Evolutionary conservation across 2,329 filamentous ascomycete genomes (phyloP).

Genomic region (Coniella vitis): DNA sequence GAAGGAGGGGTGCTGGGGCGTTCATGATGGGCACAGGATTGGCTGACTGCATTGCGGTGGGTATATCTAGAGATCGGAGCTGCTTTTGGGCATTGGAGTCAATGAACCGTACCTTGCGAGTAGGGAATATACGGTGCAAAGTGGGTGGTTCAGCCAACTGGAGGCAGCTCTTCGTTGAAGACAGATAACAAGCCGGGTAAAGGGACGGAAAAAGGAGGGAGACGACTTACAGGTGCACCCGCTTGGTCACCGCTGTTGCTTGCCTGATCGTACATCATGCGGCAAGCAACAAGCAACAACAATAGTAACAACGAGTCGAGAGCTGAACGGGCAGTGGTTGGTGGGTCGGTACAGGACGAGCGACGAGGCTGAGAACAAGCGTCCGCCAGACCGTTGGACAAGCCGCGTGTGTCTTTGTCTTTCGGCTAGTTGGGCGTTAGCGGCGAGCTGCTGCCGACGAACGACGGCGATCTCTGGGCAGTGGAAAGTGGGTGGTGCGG

Average conservation of each 20-base stretch:
- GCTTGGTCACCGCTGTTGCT: constrained; percentile 13
- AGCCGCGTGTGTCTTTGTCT: no score
- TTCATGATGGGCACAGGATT: constrained; percentile 53
- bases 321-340: background rate
- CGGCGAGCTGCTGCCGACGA: no score
- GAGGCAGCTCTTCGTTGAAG: no score
- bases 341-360: background rate
- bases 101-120: no score
- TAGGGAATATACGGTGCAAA: no score
- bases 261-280: constrained; percentile 19
- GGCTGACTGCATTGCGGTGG: constrained; percentile 17
- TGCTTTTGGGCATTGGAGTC: constrained; percentile 6
- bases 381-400: no score
- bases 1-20: constrained; percentile 66
- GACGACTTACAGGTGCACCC: constrained; percentile 10
- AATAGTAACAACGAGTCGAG: constrained; percentile 2
- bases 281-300: constrained; percentile 5
- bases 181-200: background rate
- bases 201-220: background rate
- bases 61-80: constrained; percentile 7
- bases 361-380: background rate
- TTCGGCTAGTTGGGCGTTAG: no score
- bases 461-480: constrained; percentile 1
- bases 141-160: no score
- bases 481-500: constrained; percentile 4